phyloP scores from a whole-genome alignment of 2,329 filamentous ascomycete species.

The Hypoxylon sp. region DNA sequence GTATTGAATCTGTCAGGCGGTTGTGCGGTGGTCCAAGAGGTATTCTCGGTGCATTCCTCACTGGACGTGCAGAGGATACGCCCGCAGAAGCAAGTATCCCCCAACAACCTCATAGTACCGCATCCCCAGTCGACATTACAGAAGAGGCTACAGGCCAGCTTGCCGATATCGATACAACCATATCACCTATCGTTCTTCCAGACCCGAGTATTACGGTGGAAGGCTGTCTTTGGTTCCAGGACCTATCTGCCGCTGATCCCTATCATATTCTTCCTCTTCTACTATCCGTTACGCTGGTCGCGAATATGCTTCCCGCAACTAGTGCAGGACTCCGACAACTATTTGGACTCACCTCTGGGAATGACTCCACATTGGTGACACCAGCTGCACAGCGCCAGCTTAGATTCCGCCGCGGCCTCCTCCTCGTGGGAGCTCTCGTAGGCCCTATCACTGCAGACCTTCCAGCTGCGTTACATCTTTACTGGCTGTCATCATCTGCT shows the following conservation, averaged over 20 bases:
- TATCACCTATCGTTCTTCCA: constrained; percentile 36
- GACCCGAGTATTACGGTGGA: constrained; percentile 57
- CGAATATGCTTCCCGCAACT: constrained; percentile 48
- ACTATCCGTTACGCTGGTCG: constrained; percentile 49
- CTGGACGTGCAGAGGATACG: constrained; percentile 29
- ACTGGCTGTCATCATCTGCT: constrained; percentile 52
- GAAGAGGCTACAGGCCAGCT: constrained; percentile 12
- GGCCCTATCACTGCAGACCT: constrained; percentile 51
- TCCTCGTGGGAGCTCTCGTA: constrained; percentile 44
- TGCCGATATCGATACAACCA: constrained; percentile 11
- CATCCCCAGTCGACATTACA: not conserved
- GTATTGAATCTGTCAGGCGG: constrained; percentile 60
- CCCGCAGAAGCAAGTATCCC: not conserved
- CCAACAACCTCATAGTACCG: too few species aligned
- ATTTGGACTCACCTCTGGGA: constrained; percentile 34
- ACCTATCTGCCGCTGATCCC: constrained; percentile 62
- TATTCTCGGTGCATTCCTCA: constrained; percentile 47
- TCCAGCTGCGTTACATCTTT: constrained; percentile 55
- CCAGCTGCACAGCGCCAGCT: not conserved
- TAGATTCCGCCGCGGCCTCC: constrained; percentile 43
- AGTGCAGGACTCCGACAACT: constrained; percentile 36
- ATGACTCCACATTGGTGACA: not conserved
- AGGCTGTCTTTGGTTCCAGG: constrained; percentile 64
- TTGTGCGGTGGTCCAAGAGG: constrained; percentile 54
- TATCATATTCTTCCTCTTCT: constrained; percentile 57